Evolutionary conservation across 495 filamentous ascomycete species (phyloP).

Genomic region (Mytilinidion resinicola): DNA sequence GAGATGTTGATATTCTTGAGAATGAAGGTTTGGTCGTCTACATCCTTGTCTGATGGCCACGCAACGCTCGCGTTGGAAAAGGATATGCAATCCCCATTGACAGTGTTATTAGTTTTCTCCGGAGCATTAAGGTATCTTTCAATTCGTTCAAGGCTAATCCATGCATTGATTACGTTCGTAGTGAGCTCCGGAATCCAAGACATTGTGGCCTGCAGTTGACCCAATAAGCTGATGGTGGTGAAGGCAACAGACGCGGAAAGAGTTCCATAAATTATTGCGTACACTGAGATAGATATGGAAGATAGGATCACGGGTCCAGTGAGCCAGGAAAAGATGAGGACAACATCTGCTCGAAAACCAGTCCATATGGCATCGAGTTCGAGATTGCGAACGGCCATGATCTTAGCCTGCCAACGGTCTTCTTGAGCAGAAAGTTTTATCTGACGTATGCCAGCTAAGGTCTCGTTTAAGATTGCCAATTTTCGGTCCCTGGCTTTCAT

Average conservation of each 20-base stretch:
- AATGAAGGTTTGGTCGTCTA: conserved; percentile 51
- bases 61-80: conserved; percentile 67
- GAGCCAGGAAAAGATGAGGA: conserved; percentile 63
- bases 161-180: conserved; percentile 61
- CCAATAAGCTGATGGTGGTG: conserved; percentile 70
- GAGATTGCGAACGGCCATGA: conserved; percentile 55
- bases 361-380: conserved; percentile 63
- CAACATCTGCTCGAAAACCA: conserved; percentile 54
- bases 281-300: conserved; percentile 62
- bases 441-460: conserved; percentile 75
- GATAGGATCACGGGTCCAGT: conserved; percentile 67
- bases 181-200: conserved; percentile 67
- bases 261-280: conserved; percentile 54
- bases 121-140: conserved; percentile 61
- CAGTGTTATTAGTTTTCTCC: conserved; percentile 56
- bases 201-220: conserved; percentile 61
- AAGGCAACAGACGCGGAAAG: conserved; percentile 74
- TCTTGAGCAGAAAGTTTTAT: conserved; percentile 88
- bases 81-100: conserved; percentile 51
- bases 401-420: conserved; percentile 68
- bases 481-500: conserved; percentile 79
- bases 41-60: conserved; percentile 60
- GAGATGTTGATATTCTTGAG: conserved; percentile 56
- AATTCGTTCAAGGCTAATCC: conserved; percentile 67
- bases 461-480: conserved; percentile 72